Conservation (phyloP, 495 filamentous ascomycete genomes). For the Trichoderma gamsii region DNA sequence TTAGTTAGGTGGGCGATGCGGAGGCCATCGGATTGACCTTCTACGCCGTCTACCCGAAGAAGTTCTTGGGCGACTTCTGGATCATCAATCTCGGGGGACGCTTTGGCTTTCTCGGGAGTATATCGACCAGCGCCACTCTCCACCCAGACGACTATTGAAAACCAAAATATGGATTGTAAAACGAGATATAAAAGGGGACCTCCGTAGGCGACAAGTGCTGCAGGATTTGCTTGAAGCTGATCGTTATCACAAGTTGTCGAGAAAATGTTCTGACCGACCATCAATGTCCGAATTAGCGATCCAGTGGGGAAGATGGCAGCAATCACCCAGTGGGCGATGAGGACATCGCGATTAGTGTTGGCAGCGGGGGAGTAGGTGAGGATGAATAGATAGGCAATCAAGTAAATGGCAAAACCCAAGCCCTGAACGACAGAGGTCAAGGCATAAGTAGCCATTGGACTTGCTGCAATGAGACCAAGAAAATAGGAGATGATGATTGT, state of each 20-base stretch:
- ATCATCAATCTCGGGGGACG: not conserved
- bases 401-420: conserved; percentile 63
- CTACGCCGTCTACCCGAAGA: not conserved
- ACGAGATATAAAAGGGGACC: conserved; percentile 67
- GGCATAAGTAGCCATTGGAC: conserved; percentile 68
- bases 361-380: conserved; percentile 53
- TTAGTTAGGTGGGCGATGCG: conserved; percentile 58
- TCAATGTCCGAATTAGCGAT: conserved; percentile 56
- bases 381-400: conserved; percentile 58
- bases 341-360: conserved; percentile 47
- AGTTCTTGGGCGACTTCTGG: conserved; percentile 5
- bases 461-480: conserved; percentile 58
- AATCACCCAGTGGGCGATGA: conserved; percentile 57
- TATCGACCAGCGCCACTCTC: conserved; percentile 4
- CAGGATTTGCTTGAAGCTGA: conserved; percentile 54
- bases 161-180: conserved; percentile 55
- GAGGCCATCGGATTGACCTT: conserved; percentile 43
- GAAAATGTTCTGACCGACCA: conserved; percentile 66
- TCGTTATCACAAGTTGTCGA: conserved; percentile 55
- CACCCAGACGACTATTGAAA: conserved; percentile 54
- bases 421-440: conserved; percentile 60
- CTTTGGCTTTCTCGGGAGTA: not conserved
- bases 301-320: conserved; percentile 56
- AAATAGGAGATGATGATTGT: conserved; percentile 63
- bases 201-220: conserved; percentile 59